These are phyloP conservation scores for Annulohypoxylon moriforme DNA, from an alignment of 495 filamentous ascomycete species.

Conservation along the genomic window DNA sequence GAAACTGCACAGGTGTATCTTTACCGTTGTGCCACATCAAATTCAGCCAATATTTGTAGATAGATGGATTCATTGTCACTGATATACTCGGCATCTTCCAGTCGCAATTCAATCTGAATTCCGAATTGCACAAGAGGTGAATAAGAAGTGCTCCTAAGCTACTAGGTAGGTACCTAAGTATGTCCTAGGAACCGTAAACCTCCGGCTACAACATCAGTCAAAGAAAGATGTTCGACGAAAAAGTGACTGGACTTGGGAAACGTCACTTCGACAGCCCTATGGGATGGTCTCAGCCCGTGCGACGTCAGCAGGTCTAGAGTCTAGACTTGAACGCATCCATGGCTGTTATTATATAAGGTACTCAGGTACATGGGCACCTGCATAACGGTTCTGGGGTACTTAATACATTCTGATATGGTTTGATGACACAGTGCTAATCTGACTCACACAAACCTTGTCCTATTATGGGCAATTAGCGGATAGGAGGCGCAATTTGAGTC, in stretches of 20 bases:
- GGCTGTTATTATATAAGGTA: background rate
- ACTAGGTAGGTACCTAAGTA: no score
- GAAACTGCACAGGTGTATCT: background rate
- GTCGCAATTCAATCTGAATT: background rate
- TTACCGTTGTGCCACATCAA: background rate
- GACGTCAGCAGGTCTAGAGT: background rate
- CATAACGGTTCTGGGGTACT: background rate
- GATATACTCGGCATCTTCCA: background rate
- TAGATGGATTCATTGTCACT: background rate
- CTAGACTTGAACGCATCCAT: background rate
- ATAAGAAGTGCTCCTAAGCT: no score
- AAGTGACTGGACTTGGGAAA: background rate
- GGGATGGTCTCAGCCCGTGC: background rate
- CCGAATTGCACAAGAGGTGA: background rate
- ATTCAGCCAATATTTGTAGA: background rate
- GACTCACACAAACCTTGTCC: constrained; percentile 7
- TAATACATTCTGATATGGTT: constrained; percentile 10
- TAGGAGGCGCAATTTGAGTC: constrained; percentile 1
- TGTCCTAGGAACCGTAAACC: background rate
- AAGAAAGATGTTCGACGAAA: background rate
- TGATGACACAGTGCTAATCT: constrained; percentile 17
- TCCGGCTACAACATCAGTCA: background rate
- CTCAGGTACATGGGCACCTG: background rate
- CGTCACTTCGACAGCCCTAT: constrained; percentile 8
- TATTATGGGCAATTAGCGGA: background rate